phyloP scores from a whole-genome alignment of 2,329 filamentous ascomycete species.

The Stagonosporopsis tanaceti region DNA sequence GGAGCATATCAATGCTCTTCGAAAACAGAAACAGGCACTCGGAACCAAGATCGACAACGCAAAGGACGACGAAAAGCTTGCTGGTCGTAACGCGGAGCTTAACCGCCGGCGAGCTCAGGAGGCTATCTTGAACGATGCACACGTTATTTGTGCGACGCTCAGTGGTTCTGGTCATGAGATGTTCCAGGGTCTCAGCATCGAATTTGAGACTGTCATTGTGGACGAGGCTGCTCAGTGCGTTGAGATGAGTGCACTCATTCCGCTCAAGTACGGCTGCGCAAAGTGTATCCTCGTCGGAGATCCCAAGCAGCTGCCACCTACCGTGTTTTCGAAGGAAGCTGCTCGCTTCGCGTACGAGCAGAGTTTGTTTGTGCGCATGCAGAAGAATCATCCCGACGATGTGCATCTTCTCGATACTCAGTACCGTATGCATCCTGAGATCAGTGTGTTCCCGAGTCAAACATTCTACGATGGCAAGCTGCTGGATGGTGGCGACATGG shows the following conservation, averaged over 20 bases:
- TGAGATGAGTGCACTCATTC: slow-evolving; percentile 93
- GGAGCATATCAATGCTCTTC: slow-evolving; percentile 79
- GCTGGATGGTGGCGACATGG: slow-evolving; percentile 86
- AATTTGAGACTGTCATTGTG: slow-evolving; percentile 98
- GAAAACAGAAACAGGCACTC: slow-evolving; percentile 77
- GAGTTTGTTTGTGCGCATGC: slow-evolving; percentile 98
- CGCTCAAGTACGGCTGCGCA: slow-evolving; percentile 94
- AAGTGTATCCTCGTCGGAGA: slow-evolving; percentile 98
- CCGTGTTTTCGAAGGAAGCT: slow-evolving; percentile 92
- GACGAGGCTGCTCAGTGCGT: slow-evolving; percentile 99
- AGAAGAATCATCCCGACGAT: slow-evolving; percentile 85
- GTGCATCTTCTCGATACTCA: slow-evolving; percentile 96
- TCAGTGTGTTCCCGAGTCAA: slow-evolving; percentile 86
- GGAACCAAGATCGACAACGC: slow-evolving; percentile 85
- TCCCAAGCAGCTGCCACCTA: slow-evolving; percentile 95
- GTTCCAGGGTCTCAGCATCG: slow-evolving; percentile 91
- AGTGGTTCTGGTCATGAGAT: slow-evolving; percentile 97
- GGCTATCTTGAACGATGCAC: slow-evolving; percentile 86
- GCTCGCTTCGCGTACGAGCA: slow-evolving; percentile 95
- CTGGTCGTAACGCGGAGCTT: slow-evolving; percentile 84
- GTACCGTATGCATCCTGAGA: slow-evolving; percentile 99
- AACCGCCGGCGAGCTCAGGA: slow-evolving; percentile 85
- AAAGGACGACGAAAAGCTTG: slow-evolving; percentile 84
- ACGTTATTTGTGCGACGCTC: slow-evolving; percentile 93
- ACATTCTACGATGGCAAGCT: slow-evolving; percentile 93